A percentile compares a stretch with the other conserved stretches of the same genome.
These are phyloP conservation scores for Globisporangium okanoganense DNA, from an alignment of 352 stramenopile genomes.

Conservation along the genomic window DNA sequence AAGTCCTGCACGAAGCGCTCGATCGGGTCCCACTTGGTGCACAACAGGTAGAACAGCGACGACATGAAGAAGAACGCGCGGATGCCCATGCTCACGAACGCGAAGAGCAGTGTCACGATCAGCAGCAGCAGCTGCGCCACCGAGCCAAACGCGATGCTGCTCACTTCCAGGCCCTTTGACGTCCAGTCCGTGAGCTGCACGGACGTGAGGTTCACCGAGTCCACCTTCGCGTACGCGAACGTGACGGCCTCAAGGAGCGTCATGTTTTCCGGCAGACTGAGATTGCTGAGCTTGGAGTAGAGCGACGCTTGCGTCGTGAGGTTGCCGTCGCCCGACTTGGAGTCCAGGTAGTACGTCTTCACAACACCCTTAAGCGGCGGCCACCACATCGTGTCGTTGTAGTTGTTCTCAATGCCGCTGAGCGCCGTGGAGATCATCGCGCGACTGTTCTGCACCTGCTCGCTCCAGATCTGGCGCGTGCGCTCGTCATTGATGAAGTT, in stretches of 20 bases:
- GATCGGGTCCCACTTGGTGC: conserved; percentile 85
- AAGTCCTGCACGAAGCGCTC: conserved; percentile 79
- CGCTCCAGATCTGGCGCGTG: conserved; percentile 74
- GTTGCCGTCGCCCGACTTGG: conserved; percentile 56
- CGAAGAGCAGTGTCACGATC: conserved; percentile 71
- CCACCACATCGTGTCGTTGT: conserved; percentile 90
- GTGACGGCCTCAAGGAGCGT: conserved; percentile 70
- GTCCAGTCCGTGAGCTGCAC: conserved; percentile 86
- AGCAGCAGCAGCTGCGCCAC: conserved; percentile 79
- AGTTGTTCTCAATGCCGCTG: conserved; percentile 78
- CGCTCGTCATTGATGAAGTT: conserved; percentile 89
- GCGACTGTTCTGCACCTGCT: conserved; percentile 80
- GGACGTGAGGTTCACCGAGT: conserved; percentile 81
- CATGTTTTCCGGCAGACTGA: conserved; percentile 72
- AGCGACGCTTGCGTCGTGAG: conserved; percentile 39
- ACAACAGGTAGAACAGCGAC: conserved; percentile 84
- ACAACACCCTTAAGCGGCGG: conserved; percentile 76
- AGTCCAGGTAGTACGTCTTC: conserved; percentile 80
- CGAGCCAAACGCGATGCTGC: conserved; percentile 75
- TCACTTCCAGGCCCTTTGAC: conserved; percentile 79
- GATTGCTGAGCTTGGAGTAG: conserved; percentile 40
- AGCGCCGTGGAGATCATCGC: conserved; percentile 79
- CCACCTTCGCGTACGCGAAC: conserved; percentile 79
- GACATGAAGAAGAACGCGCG: conserved; percentile 87
- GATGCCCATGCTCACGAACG: conserved; percentile 83